phyloP scores from a whole-genome alignment of 495 filamentous ascomycete genomes.

The Amphirosellinia nigrospora region DNA sequence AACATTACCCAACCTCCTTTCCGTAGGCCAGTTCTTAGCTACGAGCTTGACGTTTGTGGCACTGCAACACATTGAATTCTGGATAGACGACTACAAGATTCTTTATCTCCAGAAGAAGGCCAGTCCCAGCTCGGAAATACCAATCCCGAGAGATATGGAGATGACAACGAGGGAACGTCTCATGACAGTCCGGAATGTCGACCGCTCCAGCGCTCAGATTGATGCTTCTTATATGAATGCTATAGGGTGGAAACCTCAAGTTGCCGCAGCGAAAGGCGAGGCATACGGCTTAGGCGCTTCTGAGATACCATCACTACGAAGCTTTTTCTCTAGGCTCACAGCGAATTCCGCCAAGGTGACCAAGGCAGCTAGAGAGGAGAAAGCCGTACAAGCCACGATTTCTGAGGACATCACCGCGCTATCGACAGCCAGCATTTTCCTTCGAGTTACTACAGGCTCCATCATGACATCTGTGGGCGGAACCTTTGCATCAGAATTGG shows the following conservation, averaged over 20 bases:
- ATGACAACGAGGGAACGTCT: conserved; percentile 79
- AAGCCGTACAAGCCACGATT: conserved; percentile 59
- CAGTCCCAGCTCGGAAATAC: conserved; percentile 71
- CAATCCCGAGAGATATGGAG: conserved; percentile 81
- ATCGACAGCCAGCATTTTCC: conserved; percentile 78
- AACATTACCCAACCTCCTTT: conserved; percentile 80
- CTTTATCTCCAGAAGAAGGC: conserved; percentile 80
- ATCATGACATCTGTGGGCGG: conserved; percentile 72
- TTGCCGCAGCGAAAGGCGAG: conserved; percentile 46
- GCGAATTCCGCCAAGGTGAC: conserved; percentile 48
- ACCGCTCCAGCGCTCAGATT: conserved; percentile 83
- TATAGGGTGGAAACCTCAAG: conserved; percentile 76
- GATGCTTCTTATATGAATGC: conserved; percentile 91
- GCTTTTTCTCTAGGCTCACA: conserved; percentile 79
- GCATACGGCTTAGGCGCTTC: conserved; percentile 41
- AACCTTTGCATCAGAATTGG: conserved; percentile 81
- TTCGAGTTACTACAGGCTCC: conserved; percentile 82
- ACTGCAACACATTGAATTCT: conserved; percentile 84
- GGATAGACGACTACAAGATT: conserved; percentile 85
- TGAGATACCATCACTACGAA: conserved; percentile 67
- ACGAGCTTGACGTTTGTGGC: conserved; percentile 97
- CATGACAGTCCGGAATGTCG: conserved; percentile 79
- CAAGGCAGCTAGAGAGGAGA: conserved; percentile 60
- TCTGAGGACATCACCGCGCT: conserved; percentile 69
- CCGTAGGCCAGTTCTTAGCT: conserved; percentile 86